phyloP scores from a whole-genome alignment of 1,284 basidiomycete genomes.

The Grifola frondosa region DNA sequence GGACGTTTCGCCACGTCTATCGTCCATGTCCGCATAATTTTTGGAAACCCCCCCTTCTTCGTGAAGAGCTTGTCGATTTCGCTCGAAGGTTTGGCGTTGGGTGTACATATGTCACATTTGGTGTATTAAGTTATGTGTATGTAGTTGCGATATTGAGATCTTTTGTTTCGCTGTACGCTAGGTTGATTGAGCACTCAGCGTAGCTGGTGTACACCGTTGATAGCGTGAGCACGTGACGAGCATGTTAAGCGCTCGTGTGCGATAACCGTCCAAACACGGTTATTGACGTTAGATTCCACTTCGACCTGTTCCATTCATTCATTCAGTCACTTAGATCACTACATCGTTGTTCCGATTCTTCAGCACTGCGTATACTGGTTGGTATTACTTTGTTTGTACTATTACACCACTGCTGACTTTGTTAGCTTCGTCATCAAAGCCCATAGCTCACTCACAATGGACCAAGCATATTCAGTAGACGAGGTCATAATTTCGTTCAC shows the following conservation, averaged over 20 bases:
- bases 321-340: constrained; percentile 5
- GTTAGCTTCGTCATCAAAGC: no score
- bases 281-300: constrained; percentile 22
- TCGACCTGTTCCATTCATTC: constrained; percentile 20
- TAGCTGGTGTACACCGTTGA: constrained; percentile 5
- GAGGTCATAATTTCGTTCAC: constrained; percentile 52
- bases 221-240: background rate
- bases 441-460: constrained; percentile 50
- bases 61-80: constrained; percentile 21
- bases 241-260: constrained; percentile 1
- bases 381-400: no score
- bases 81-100: constrained; percentile 12
- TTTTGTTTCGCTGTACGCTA: background rate
- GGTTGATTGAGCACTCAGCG: constrained; percentile 1
- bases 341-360: no score
- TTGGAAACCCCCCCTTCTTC: constrained; percentile 29
- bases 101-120: background rate
- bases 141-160: background rate
- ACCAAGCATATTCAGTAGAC: constrained; percentile 56
- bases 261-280: constrained; percentile 23
- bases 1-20: no score
- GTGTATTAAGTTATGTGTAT: background rate
- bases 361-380: no score
- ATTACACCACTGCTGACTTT: no score
- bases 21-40: constrained; percentile 30